Evolutionary conservation across 768 basidiomycete genomes (phyloP).

Genomic region (Trametes villosa): DNA sequence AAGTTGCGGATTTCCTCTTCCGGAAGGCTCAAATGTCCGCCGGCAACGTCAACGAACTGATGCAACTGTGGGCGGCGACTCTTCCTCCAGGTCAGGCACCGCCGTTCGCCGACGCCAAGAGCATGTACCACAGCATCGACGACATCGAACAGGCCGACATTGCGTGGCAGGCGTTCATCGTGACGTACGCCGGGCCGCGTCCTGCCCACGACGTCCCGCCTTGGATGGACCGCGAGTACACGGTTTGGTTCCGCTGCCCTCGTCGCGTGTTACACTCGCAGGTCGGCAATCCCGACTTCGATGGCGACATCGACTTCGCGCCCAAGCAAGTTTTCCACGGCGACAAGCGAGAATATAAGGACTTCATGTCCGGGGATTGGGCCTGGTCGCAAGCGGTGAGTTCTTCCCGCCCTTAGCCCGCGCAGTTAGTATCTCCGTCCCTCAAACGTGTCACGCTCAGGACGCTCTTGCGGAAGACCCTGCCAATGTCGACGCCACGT

Average conservation of each 20-base stretch:
- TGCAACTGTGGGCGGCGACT: slow-evolving; percentile 6
- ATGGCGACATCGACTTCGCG: slow-evolving; percentile 27
- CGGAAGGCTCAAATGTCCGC: slow-evolving; percentile 9
- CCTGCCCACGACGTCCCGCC: slow-evolving; percentile 13
- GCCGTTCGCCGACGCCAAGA: slow-evolving; percentile 1
- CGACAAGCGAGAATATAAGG: slow-evolving; percentile 17
- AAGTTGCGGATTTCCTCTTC: slow-evolving; percentile 24
- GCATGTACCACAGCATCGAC: slow-evolving; percentile 35
- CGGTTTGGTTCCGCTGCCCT: slow-evolving; percentile 31
- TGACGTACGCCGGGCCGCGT: slow-evolving; percentile 27
- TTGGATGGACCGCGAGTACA: slow-evolving; percentile 31
- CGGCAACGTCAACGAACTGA: slow-evolving; percentile 24
- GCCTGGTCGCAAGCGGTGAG: slow-evolving; percentile 9
- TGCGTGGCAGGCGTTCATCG: slow-evolving; percentile 42
- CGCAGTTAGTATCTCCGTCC: neutral
- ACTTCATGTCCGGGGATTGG: slow-evolving; percentile 23
- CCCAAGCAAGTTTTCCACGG: slow-evolving; percentile 23
- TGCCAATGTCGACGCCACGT: neutral
- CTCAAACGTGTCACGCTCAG: neutral
- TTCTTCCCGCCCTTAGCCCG: too few relatives aligned
- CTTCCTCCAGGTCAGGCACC: neutral
- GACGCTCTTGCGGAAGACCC: neutral
- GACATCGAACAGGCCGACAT: slow-evolving; percentile 37
- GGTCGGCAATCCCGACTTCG: slow-evolving; percentile 27
- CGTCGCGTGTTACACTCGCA: slow-evolving; percentile 22